These are phyloP conservation scores for Aspergillus sp. DNA, from an alignment of 2,329 filamentous ascomycete species.

Conservation along the genomic window DNA sequence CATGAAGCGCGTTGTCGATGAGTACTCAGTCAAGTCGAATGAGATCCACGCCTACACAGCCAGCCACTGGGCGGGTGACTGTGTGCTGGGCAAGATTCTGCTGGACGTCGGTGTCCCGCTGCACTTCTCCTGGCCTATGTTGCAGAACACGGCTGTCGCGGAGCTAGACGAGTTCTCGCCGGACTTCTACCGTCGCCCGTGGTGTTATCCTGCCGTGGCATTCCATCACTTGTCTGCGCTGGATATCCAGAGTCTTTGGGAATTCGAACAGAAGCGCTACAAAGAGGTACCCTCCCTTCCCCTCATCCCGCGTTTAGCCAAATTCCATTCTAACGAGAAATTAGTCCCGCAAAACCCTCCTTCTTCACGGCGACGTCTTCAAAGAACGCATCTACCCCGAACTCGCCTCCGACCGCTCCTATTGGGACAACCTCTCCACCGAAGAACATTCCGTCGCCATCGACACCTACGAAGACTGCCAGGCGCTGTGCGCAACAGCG, in stretches of 20 bases:
- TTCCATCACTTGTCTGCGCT: slow-evolving; percentile 44
- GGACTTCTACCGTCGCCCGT: slow-evolving; percentile 36
- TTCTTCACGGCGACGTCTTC: slow-evolving; percentile 33
- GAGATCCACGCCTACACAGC: slow-evolving; percentile 42
- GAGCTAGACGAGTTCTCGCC: slow-evolving; percentile 39
- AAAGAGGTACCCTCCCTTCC: slow-evolving; percentile 47
- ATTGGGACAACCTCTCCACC: slow-evolving; percentile 32
- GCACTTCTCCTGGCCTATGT: slow-evolving; percentile 43
- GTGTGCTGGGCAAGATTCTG: slow-evolving; percentile 44
- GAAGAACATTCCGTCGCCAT: slow-evolving; percentile 21
- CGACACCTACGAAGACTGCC: slow-evolving; percentile 25
- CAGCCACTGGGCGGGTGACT: slow-evolving; percentile 46
- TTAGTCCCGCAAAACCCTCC: slow-evolving; percentile 12
- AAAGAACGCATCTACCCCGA: slow-evolving; percentile 30
- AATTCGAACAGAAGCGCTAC: slow-evolving; percentile 48
- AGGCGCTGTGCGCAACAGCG: slow-evolving; percentile 19
- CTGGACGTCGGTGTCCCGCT: slow-evolving; percentile 41
- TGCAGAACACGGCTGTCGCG: slow-evolving; percentile 38
- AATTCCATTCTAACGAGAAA: slow-evolving; percentile 13
- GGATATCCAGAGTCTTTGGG: slow-evolving; percentile 39
- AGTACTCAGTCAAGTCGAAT: slow-evolving; percentile 36
- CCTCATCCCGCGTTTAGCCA: too few relatives aligned
- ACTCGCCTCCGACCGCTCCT: slow-evolving; percentile 20
- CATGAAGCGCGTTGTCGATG: slow-evolving; percentile 38
- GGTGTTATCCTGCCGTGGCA: slow-evolving; percentile 46